These are phyloP conservation scores for Endocarpon pusillum DNA, from an alignment of 495 filamentous ascomycete genomes.

Conservation along the genomic window DNA sequence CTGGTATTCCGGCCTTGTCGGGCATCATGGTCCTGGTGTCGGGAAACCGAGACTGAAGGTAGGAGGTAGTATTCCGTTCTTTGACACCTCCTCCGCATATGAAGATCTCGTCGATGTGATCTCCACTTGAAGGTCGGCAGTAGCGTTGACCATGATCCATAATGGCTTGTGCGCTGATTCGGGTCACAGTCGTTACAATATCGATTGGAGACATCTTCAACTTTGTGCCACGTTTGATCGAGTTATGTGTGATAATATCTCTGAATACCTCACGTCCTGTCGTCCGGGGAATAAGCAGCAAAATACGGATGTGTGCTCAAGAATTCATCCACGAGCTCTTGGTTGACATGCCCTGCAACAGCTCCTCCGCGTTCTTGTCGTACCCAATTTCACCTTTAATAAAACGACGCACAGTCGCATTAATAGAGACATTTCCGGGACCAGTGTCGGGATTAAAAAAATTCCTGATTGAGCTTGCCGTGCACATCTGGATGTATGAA, in stretches of 20 bases:
- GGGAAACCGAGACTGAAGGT: conserved; percentile 31
- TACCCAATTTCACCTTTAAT: conserved; percentile 18
- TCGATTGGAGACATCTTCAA: conserved; percentile 29
- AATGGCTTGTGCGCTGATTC: conserved; percentile 38
- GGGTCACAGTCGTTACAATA: conserved; percentile 36
- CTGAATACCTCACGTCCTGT: conserved; percentile 42
- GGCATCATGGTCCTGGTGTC: conserved; percentile 33
- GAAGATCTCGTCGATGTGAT: conserved; percentile 37
- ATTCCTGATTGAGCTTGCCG: conserved; percentile 27
- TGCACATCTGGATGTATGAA: conserved; percentile 37
- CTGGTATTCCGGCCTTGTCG: conserved; percentile 35
- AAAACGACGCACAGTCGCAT: conserved; percentile 22
- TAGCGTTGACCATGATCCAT: conserved; percentile 37
- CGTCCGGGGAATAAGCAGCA: conserved; percentile 33
- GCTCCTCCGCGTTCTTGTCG: conserved; percentile 31
- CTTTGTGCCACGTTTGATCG: conserved; percentile 27
- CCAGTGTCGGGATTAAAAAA: conserved; percentile 37
- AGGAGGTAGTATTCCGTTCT: conserved; percentile 37
- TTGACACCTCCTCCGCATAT: conserved; percentile 42
- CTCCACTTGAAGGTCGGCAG: conserved; percentile 27
- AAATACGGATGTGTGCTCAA: conserved; percentile 32
- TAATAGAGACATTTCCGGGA: conserved; percentile 25
- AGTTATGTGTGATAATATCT: conserved; percentile 30
- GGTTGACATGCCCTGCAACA: conserved; percentile 32
- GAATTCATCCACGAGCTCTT: conserved; percentile 36